phyloP scores from a whole-genome alignment of 345 rosid species.

The Corchorus capsularis region DNA sequence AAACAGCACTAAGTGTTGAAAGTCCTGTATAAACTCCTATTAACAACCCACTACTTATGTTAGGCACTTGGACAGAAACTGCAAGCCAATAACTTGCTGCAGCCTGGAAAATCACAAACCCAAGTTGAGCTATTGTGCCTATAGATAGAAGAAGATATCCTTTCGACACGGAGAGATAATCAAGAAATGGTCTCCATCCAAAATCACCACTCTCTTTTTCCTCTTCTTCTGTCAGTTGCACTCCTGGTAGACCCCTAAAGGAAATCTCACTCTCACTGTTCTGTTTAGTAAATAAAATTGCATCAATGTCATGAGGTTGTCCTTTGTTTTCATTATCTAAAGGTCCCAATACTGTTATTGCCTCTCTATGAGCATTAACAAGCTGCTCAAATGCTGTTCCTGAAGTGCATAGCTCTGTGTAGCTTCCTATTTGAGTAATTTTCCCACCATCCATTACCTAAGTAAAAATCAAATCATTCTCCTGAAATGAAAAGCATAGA shows the following conservation, averaged over 20 bases:
- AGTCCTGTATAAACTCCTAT: conserved; percentile 58
- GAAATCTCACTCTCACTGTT: conserved; percentile 31
- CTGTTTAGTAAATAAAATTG: conserved; percentile 18
- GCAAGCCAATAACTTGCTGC: conserved; percentile 76
- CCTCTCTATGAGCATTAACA: conserved; percentile 71
- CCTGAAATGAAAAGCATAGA: background rate
- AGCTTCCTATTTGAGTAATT: conserved; percentile 56
- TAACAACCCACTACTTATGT: conserved; percentile 37
- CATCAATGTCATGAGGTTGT: conserved; percentile 16
- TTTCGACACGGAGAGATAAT: conserved; percentile 51
- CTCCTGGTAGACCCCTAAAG: conserved; percentile 29
- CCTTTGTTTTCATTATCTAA: conserved; percentile 27
- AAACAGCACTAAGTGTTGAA: conserved; percentile 51
- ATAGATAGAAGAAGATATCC: conserved; percentile 42
- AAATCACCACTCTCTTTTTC: conserved; percentile 59
- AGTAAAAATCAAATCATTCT: background rate
- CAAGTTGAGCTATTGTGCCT: conserved; percentile 34
- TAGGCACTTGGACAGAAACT: conserved; percentile 50
- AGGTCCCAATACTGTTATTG: conserved; percentile 44
- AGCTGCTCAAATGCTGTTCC: conserved; percentile 64
- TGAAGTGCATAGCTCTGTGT: conserved; percentile 49
- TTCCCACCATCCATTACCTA: conserved; percentile 68
- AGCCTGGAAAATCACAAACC: conserved; percentile 59
- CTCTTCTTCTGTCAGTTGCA: conserved; percentile 66
- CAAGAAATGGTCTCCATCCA: conserved; percentile 62